Evolutionary conservation across 441 rosid genomes (phyloP).

Genomic region (Populus trichocarpa): DNA sequence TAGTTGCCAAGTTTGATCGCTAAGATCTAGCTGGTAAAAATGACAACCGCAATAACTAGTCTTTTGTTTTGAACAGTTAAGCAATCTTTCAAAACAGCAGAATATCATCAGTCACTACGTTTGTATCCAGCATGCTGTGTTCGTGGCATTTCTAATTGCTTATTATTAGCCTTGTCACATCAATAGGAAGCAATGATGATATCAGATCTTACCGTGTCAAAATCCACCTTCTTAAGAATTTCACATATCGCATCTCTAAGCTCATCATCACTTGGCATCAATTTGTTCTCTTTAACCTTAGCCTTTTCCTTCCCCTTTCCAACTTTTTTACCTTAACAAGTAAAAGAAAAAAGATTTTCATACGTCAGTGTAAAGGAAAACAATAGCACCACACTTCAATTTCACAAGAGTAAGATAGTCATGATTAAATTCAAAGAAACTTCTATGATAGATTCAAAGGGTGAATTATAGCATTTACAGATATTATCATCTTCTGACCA

Average conservation of each 20-base stretch:
- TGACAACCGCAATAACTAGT: no score
- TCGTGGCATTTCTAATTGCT: background rate
- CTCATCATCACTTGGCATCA: slow-evolving; percentile 48
- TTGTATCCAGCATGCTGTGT: background rate
- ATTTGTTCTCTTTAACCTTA: slow-evolving; percentile 36
- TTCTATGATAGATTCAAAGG: background rate
- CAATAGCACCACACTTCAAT: background rate
- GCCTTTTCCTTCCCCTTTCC: slow-evolving; percentile 60
- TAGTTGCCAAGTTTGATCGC: background rate
- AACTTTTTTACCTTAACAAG: slow-evolving; percentile 46
- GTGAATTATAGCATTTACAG: background rate
- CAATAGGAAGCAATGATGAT: background rate
- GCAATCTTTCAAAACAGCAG: background rate
- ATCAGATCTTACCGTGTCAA: slow-evolving; percentile 66
- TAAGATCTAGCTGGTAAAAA: background rate
- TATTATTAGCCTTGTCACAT: background rate
- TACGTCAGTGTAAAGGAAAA: background rate
- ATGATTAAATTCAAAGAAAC: background rate
- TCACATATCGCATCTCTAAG: slow-evolving; percentile 72
- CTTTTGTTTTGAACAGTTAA: background rate
- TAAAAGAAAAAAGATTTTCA: background rate
- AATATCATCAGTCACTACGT: background rate
- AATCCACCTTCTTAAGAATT: slow-evolving; percentile 86
- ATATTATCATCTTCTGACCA: background rate
- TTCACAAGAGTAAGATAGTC: background rate